Conservation (phyloP, 2,329 filamentous ascomycete species). For the Coniochaeta sp. region DNA sequence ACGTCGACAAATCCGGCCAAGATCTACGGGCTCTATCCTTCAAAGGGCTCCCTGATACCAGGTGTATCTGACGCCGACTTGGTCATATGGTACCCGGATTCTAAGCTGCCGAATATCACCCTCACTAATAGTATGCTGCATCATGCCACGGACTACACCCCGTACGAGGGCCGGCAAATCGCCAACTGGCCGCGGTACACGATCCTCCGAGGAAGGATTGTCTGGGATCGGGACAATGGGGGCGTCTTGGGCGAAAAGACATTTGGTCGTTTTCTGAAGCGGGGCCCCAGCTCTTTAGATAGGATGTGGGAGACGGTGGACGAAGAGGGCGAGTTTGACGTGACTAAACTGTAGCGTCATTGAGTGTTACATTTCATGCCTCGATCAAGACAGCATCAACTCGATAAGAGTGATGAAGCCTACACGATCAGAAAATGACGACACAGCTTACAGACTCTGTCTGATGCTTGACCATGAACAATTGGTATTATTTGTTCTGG, state of each 20-base stretch:
- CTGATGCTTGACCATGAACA: too few species aligned
- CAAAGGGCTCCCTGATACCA: slow-evolving; percentile 40
- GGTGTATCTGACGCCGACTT: slow-evolving; percentile 46
- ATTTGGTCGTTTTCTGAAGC: slow-evolving; percentile 38
- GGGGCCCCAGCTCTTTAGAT: slow-evolving; percentile 20
- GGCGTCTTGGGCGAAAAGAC: slow-evolving; percentile 41
- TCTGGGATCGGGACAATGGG: slow-evolving; percentile 46
- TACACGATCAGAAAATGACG: too few species aligned
- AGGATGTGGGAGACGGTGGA: slow-evolving; percentile 13
- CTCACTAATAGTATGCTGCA: slow-evolving; percentile 47
- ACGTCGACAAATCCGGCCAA: slow-evolving; percentile 46
- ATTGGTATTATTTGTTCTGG: too few species aligned
- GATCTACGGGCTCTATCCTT: slow-evolving; percentile 45
- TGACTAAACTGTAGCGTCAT: slow-evolving; percentile 1
- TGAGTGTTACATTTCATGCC: too few species aligned
- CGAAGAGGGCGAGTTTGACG: slow-evolving; percentile 9
- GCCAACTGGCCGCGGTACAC: slow-evolving; percentile 55
- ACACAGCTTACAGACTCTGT: too few species aligned
- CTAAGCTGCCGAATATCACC: slow-evolving; percentile 28
- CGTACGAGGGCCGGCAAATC: slow-evolving; percentile 46
- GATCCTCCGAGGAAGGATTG: slow-evolving; percentile 45
- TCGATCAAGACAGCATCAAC: too few species aligned
- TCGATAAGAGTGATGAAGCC: too few species aligned
- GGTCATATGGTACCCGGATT: slow-evolving; percentile 47
- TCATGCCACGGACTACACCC: slow-evolving; percentile 55